Base-by-base conservation (phyloP, 345 rosid species). In the Salix koriyanagi region DNA sequence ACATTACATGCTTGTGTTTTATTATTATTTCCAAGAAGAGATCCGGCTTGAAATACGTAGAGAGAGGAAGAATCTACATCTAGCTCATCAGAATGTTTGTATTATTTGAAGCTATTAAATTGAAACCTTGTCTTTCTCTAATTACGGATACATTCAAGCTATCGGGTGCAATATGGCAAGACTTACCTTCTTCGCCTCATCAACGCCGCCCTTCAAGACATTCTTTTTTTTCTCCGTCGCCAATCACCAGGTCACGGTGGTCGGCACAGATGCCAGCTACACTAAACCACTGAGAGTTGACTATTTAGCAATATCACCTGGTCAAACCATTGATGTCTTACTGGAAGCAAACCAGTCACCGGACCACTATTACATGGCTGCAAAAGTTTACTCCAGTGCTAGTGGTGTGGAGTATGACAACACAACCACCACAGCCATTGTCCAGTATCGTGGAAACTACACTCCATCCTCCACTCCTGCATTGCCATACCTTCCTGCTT, bases 261-360 rank as follows among this genome's bases (percentile, higher is more conserved):
- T 86, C 0, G 86, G 86, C 19, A 70, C 52, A 42, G 89, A 86
- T 48, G 87, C 71, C 4, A 58, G 69, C 4, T 79, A 79, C 70
- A 46, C 54, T 0, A 39, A 79, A 23, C 83, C 79, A 18, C 13
- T 80, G 12, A 70, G 7, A 6, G 34, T 64, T 4, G 56, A 71
- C 66, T 89, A 84, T 78, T 16, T 90, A 8, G 30, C 80, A 62
- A 89, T 91, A 37, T 66, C 92, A 2, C 92, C 94, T 0, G 92
- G 92, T 7, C 89, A 91, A 83, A 81, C 91, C 65, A 81, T 85
- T 46, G 94, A 91, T 74, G 75, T 74, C 23, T 75, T 91, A 62
- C 39, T 91, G 14, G 56, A 82, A 54, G 91, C 94, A 23, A 73
- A 90, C 81, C 82, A 84, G 62, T 72, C 84, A 26, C 39, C 48